Evolutionary conservation across 23 red algal species (phyloP), one percentile per base, ranked within the genome.

Genomic region (Rhodosorus marinus): DNA sequence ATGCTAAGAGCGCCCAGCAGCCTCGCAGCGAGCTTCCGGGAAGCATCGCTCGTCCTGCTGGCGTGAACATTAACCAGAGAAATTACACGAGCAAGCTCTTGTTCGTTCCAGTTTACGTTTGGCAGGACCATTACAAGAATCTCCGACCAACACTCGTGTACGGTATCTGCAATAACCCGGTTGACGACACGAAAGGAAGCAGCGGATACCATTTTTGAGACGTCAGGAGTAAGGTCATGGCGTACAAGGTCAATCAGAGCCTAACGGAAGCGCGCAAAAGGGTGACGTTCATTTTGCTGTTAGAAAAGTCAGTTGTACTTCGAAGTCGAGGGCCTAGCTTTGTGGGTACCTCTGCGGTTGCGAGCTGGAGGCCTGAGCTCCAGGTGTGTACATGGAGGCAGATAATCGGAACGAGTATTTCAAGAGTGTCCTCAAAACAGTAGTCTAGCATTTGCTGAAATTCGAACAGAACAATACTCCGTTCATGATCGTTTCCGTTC

Each of bases 391-490:
- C 78, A 11, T 63, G 25, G 27, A 55, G 42, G 45, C 78, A 83
- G 5, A 83, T 54, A 2, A 83, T 69, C 15, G 78, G 78, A 11
- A 83, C 49, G 8, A 83, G 67, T 40, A 83, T 72, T 25, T 71
- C 64, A 53, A 83, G 69, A 17, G 78, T 83, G 53, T 83, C 78
- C 20, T 71, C 67, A 9, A 60, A 69, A 33, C 78, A 83, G 23
- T 83, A 69, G 53, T 70, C 65, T 14, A 83, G 78, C 5, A 83
- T 45, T 63, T 83, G 78, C 57, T 83, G 78, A 5, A 83, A 52
- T 48, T 83, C 78, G 31, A 83, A 72, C 17, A 83, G 57, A 53
- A 83, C 70, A 33, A 83, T 67, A 47, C 75, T 64, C 57, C 66
- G 65, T 55, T 83, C 56, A n/a, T 48, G 25, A 40, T 83, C 78